Evolutionary conservation across 352 stramenopile species (phyloP).

Genomic region (Globisporangium orthogonon): DNA sequence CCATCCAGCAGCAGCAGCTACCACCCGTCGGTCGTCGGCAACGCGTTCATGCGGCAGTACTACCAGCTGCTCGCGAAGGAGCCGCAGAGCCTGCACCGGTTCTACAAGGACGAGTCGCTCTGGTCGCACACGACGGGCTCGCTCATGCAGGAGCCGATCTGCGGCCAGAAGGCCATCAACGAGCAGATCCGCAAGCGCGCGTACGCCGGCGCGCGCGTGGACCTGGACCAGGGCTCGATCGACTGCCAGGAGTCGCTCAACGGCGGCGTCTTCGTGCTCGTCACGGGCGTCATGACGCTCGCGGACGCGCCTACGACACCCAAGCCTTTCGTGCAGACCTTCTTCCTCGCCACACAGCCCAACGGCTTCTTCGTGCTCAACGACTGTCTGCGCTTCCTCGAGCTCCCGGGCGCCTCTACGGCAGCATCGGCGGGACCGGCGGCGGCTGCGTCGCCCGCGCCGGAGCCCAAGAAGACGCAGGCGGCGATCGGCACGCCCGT

Average conservation of each 20-base stretch:
- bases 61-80: constrained; percentile 85
- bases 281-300: constrained; percentile 85
- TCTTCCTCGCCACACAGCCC: constrained; percentile 82
- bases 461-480: constrained; percentile 14
- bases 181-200: constrained; percentile 75
- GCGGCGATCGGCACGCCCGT: constrained; percentile 36
- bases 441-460: constrained; percentile 5
- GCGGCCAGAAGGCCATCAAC: constrained; percentile 75
- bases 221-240: constrained; percentile 79
- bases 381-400: constrained; percentile 81
- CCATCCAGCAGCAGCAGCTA: constrained; percentile 3
- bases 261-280: constrained; percentile 75
- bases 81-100: constrained; percentile 78
- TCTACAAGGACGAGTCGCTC: constrained; percentile 83
- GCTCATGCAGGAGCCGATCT: constrained; percentile 75
- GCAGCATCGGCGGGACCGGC: constrained; percentile 1
- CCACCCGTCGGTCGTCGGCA: constrained; percentile 66
- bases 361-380: constrained; percentile 89
- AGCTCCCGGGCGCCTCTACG: constrained; percentile 28
- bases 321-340: constrained; percentile 84
- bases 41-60: constrained; percentile 88
- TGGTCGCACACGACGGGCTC: constrained; percentile 80
- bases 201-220: constrained; percentile 70
- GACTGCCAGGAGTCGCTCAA: constrained; percentile 75
- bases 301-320: constrained; percentile 27